Base-by-base conservation (phyloP, 2,329 filamentous ascomycete genomes). In the Laburnicola sp. region DNA sequence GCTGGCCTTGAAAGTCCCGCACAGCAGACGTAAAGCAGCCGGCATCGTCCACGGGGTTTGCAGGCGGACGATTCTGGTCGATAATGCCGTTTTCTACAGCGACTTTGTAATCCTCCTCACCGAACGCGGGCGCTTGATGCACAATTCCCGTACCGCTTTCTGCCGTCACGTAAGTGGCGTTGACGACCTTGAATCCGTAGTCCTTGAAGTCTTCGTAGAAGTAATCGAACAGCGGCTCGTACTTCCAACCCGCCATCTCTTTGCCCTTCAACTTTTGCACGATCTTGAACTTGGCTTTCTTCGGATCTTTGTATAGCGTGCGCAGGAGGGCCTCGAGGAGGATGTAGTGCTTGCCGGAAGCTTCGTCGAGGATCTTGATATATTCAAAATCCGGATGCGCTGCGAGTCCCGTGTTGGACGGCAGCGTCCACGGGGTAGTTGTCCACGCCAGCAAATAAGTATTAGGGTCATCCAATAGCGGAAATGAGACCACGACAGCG, bases 141-240 rank as follows among this genome's bases (percentile, higher is more conserved):
- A 97, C 93, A 56, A 97, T 88, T 67, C 93, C 93, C 30, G 91
- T 90, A 85, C 93, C 93, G 65, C 90, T 91, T 53, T 94, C 91
- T 27, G 88, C 85, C 25, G 89, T 94, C 51, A 97, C 92, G 66
- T 97, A 97, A 5, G 81, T 85, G 32, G 88, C 93, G 60, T 89
- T 91, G 57, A 96, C 70, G 3, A 97, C 88, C 62, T 81, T 84
- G 80, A 96, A 97, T 3, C 85, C 91, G 53, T 84, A 74, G 50
- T 95, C 89, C 74, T 93, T 89, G 80, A 94, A 97, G 39, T 93
- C 84, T 8, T 94, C 88, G 63, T 88, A 88, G 73, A 94, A 93
- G 76, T 96, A 97, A 68, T 88, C 82, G 73, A 97, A 97, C 0
- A 92, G 81, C 5, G 93, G 92, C 72, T 91, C 80, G 68, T 97